Conservation (phyloP, 176 grass and related monocot species). For the Hordeum vulgare region DNA sequence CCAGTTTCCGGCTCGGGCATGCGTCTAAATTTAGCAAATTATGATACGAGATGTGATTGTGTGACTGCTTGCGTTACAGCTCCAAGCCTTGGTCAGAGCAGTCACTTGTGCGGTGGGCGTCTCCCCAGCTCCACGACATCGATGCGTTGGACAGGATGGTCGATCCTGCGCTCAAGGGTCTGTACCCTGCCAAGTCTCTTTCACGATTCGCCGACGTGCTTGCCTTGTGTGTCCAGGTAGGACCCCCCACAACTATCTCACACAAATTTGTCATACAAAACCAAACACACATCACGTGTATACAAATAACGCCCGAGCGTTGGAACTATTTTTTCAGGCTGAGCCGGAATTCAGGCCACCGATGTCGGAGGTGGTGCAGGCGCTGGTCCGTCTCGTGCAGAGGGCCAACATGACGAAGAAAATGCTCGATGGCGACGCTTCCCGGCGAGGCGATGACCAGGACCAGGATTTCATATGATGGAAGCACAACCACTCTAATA, state of each 20-base stretch:
- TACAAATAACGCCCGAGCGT: background rate
- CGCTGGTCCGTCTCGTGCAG: constrained; percentile 63
- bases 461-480: constrained; percentile 52
- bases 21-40: background rate
- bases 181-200: constrained; percentile 74
- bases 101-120: constrained; percentile 57
- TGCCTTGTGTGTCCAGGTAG: constrained; percentile 72
- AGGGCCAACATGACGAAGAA: constrained; percentile 80
- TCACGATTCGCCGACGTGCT: constrained; percentile 71
- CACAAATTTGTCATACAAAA: background rate
- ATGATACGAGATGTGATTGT: background rate
- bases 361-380: constrained; percentile 81
- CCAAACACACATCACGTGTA: background rate
- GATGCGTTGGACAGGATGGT: constrained; percentile 79
- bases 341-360: constrained; percentile 81
- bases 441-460: constrained; percentile 31
- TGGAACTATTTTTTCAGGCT: constrained; percentile 30
- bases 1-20: background rate
- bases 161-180: constrained; percentile 61
- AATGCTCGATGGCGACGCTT: constrained; percentile 41
- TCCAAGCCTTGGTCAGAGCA: constrained; percentile 53
- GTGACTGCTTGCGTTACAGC: constrained; percentile 26
- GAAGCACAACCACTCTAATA: background rate
- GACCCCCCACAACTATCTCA: background rate
- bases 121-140: constrained; percentile 75